Base-by-base conservation (phyloP, 2,329 filamentous ascomycete genomes). In the Apiospora aurea region DNA sequence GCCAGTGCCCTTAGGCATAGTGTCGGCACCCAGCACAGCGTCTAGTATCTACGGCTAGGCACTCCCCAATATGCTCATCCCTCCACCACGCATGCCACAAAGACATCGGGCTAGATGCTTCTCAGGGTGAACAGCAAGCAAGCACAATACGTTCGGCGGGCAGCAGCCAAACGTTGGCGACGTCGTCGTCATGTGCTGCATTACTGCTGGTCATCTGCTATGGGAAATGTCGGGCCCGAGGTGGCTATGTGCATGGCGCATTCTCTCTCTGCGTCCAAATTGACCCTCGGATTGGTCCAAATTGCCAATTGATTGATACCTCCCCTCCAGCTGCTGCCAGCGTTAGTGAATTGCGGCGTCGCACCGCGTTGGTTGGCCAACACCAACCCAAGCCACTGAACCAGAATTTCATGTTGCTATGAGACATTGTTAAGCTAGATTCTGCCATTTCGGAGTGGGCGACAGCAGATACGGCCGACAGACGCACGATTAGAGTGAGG, bases 151-250 rank as follows among this genome's bases (percentile, higher is more conserved):
- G n/a, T 18, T 64, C 34, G 10, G n/a, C 49, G 49, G 49, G 49
- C n/a, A 51, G 11, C 49, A 24, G 47, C 47, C 47, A 24, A 51
- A 51, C 49, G 11, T 26, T 13, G 26, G 49, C 49, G 49, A 51
- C 57, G 57, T 41, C 57, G 57, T 64, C 57, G 57, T 64, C 57
- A 64, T 64, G 57, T 64, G 34, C 18, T 41, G 57, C 34, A 41
- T 24, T 64, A 1, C 34, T 38, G n/a, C 57, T 64, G 34, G 57
- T n/a, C 57, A 41, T 64, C 18, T 41, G 57, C 18, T n/a, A 7
- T 24, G n/a, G 11, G 49, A 21, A 14, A 7, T n/a, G 26, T 26
- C 49, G 49, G 49, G 49, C 49, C 49, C 49, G 49, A 51, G n/a
- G 57, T 41, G 57, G 57, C 57, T 64, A 41, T 64, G 34, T 64